Conservation (phyloP, 2,329 filamentous ascomycete species). For the Arthrobotrys iridis region DNA sequence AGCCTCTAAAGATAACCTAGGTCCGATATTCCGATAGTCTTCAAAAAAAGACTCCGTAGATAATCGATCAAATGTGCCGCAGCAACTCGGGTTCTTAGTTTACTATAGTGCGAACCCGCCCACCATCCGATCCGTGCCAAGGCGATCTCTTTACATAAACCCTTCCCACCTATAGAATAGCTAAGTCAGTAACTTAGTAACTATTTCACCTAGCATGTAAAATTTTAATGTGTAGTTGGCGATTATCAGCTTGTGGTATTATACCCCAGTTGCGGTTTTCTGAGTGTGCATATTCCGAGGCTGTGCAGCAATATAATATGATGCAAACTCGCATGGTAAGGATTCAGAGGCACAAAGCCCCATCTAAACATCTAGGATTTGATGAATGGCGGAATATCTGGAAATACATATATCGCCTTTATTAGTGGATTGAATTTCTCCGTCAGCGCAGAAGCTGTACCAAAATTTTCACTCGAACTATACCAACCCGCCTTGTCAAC, state of each 20-base stretch:
- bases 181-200: no score
- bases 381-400: not conserved
- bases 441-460: no score
- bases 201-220: no score
- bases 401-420: no score
- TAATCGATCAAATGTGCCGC: constrained; percentile 30
- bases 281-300: constrained; percentile 1
- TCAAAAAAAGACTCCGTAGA: constrained; percentile 32
- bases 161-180: no score
- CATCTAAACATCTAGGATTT: not conserved
- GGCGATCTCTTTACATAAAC: constrained; percentile 1
- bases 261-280: not conserved
- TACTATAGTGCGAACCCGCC: constrained; percentile 9
- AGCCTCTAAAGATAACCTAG: not conserved
- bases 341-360: no score
- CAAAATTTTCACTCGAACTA: no score
- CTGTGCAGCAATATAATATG: constrained; percentile 7
- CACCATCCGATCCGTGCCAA: constrained; percentile 35
- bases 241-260: not conserved
- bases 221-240: not conserved
- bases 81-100: constrained; percentile 29
- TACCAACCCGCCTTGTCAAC: no score
- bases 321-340: not conserved
- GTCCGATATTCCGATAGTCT: no score
- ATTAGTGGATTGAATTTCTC: no score